Percentiles rank a stretch among this genome's conserved stretches.
Evolutionary conservation across 2,329 filamentous ascomycete species (phyloP).

Genomic region (Ophiostoma sp.): DNA sequence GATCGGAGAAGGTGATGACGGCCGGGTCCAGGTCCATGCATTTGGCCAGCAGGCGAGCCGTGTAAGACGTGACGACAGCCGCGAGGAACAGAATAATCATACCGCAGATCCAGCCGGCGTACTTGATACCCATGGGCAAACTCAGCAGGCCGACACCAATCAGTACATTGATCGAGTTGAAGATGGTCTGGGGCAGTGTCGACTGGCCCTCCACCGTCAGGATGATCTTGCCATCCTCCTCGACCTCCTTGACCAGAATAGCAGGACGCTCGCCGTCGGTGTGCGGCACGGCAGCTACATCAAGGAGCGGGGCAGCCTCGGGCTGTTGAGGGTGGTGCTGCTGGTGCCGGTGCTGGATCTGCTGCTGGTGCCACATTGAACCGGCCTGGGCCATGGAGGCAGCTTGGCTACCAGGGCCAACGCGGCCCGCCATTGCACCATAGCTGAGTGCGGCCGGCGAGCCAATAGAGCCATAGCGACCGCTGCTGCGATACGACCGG

Average conservation of each 20-base stretch:
- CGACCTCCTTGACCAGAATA: conserved; percentile 80
- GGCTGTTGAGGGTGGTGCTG: neutral
- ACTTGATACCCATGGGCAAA: conserved; percentile 79
- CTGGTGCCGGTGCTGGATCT: conserved; percentile 36
- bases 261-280: conserved; percentile 61
- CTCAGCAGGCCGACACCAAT: conserved; percentile 87
- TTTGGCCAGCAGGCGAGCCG: conserved; percentile 75
- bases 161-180: conserved; percentile 92
- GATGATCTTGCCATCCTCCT: conserved; percentile 80
- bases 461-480: conserved; percentile 5
- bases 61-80: conserved; percentile 75
- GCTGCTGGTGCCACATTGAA: conserved; percentile 49
- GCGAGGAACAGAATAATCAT: conserved; percentile 67
- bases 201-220: conserved; percentile 85
- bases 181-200: conserved; percentile 91
- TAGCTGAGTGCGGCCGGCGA: conserved; percentile 38
- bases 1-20: conserved; percentile 88
- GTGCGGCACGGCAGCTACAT: conserved; percentile 34
- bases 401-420: conserved; percentile 18
- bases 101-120: conserved; percentile 83
- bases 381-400: conserved; percentile 49
- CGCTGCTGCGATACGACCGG: conserved; percentile 41
- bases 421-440: conserved; percentile 38
- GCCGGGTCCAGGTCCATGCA: conserved; percentile 82
- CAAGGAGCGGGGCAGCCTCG: conserved; percentile 26